Conservation (phyloP, 768 basidiomycete genomes). For the Chalciporus pseudorubinellus region DNA sequence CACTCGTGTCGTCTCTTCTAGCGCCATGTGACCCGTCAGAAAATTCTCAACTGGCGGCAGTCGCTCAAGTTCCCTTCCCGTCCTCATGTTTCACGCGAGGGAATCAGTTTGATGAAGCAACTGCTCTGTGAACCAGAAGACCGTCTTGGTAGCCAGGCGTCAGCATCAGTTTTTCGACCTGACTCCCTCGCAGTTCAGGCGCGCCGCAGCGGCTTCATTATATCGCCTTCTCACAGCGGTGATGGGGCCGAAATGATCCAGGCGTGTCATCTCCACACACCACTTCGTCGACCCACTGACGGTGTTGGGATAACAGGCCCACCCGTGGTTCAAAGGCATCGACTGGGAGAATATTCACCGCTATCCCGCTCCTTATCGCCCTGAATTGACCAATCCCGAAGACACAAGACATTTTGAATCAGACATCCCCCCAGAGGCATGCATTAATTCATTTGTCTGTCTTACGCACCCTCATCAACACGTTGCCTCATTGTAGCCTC, state of each 20-base stretch:
- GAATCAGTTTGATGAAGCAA: constrained; percentile 81
- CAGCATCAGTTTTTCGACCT: constrained; percentile 66
- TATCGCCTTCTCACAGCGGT: constrained; percentile 50
- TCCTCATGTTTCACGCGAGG: constrained; percentile 84
- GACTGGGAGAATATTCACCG: constrained; percentile 88
- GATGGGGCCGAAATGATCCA: constrained; percentile 94
- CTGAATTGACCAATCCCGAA: constrained; percentile 74
- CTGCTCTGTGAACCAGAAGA: constrained; percentile 96
- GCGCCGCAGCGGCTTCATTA: constrained; percentile 67
- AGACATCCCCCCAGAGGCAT: constrained; percentile 89
- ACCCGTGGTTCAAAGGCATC: constrained; percentile 88
- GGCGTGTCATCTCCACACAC: constrained; percentile 40
- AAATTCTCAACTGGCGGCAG: constrained; percentile 94
- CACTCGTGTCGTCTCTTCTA: constrained; percentile 30
- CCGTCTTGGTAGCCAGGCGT: constrained; percentile 76
- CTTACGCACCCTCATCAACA: constrained; percentile 28
- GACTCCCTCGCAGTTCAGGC: constrained; percentile 75
- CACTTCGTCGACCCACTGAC: constrained; percentile 18
- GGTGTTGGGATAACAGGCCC: constrained; percentile 47
- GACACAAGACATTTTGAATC: constrained; percentile 96
- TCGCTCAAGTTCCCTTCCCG: constrained; percentile 82
- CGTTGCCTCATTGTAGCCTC: constrained; percentile 56
- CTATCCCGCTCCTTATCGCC: constrained; percentile 84
- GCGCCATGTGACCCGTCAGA: constrained; percentile 94
- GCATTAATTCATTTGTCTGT: constrained; percentile 29